Evolutionary conservation across 306 rosid genomes (phyloP).

Genomic region (Trifolium fragiferum): DNA sequence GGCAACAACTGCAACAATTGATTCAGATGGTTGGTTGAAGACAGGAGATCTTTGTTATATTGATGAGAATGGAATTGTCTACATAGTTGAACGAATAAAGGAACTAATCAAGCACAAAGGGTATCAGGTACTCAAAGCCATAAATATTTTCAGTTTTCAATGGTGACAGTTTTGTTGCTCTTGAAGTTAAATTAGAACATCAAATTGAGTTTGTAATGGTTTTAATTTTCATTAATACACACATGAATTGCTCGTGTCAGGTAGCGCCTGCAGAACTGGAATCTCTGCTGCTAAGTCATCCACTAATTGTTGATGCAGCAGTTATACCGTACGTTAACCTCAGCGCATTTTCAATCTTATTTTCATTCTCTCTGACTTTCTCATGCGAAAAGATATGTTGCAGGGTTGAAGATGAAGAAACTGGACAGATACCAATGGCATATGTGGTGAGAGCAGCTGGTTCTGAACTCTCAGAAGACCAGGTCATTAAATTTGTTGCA

Average conservation of each 20-base stretch:
- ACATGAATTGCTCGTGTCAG: conserved; percentile 46
- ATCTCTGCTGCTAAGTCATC: conserved; percentile 77
- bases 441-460: conserved; percentile 69
- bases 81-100: conserved; percentile 75
- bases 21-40: conserved; percentile 72
- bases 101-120: conserved; percentile 95
- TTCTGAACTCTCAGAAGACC: conserved; percentile 63
- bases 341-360: conserved; percentile 1
- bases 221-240: conserved; percentile 12
- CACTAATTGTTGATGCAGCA: conserved; percentile 81
- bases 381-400: conserved; percentile 29
- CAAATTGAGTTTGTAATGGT: conserved; percentile 7
- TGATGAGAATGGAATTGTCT: conserved; percentile 71
- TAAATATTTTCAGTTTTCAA: conserved; percentile 29
- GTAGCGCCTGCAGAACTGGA: conserved; percentile 97
- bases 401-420: conserved; percentile 82
- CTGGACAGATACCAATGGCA: conserved; percentile 93
- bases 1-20: conserved; percentile 68
- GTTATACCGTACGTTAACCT: conserved; percentile 73
- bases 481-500: conserved; percentile 82
- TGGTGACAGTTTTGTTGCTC: conserved; percentile 1
- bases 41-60: conserved; percentile 88
- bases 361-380: conserved; percentile 31
- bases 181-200: conserved; percentile 4
- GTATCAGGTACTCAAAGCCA: conserved; percentile 65